Evolutionary conservation across 2,329 filamentous ascomycete species (phyloP), one percentile per base, ranked within the genome.

Genomic region (Cylindrodendrum hubeiense): DNA sequence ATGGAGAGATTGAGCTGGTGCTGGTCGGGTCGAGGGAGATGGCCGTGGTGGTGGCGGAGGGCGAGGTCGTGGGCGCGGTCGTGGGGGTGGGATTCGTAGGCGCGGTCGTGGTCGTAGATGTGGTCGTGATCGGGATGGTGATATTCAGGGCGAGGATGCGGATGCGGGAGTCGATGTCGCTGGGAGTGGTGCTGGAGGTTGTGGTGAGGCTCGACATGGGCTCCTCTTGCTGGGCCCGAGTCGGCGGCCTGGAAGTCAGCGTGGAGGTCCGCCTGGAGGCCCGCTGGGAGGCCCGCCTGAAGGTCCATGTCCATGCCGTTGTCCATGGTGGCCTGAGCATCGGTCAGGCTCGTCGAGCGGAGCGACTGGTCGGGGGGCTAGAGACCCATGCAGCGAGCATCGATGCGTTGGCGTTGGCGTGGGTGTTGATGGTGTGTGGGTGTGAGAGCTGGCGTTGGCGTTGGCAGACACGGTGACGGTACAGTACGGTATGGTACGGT

Each of bases 301-400:
- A 72, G 71, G 74, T 76, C 78, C 73, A 73, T 76, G 68, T 75
- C 72, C 72, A 74, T 73, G 75, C 75, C 74, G 74, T 73, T 70
- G 79, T 86, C 83, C 84, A 86, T 87, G 79, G 80, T 83, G 77
- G 78, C 78, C 77, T 78, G 78, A 78, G 78, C 81, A 82, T 82
- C 77, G 74, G 80, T 82, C 79, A 80, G 79, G 79, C 78, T 77
- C 74, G 75, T 78, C 74, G 77, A 78, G 76, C 74, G 75, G 78
- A 79, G 76, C 78, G 79, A 79, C 78, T 77, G 77, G 79, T 79
- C 75, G 77, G 77, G 76, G 78, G 75, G 76, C 77, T 77, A 79
- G 69, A 79, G 76, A 79, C 77, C 79, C 80, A 82, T 81, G 81
- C 80, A 82, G 77, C 76, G 76, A 77, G 79, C 81, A 83, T 84